Evolutionary conservation across 1,284 basidiomycete genomes (phyloP).

Genomic region (Cryptococcus sp.): DNA sequence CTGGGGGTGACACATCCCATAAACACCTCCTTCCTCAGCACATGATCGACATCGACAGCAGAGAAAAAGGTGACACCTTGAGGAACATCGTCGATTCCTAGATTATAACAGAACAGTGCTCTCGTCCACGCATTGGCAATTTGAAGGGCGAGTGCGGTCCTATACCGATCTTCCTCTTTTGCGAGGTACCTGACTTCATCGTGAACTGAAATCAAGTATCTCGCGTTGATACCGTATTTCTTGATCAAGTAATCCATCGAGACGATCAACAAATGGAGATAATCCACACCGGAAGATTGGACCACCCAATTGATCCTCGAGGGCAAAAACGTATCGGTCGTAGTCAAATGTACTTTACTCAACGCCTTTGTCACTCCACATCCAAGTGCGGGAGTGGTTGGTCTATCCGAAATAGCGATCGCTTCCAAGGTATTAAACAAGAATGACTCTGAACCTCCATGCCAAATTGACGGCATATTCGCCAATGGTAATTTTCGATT

Average conservation of each 20-base stretch:
- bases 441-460: conserved; percentile 91
- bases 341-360: conserved; percentile 75
- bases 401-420: conserved; percentile 81
- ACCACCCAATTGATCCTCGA: conserved; percentile 99
- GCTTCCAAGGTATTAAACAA: conserved; percentile 99
- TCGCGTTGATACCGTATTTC: conserved; percentile 79
- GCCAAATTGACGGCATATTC: conserved; percentile 74
- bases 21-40: conserved; percentile 92
- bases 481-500: conserved; percentile 17
- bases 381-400: conserved; percentile 86
- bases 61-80: conserved; percentile 96
- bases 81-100: conserved; percentile 94
- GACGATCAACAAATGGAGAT: conserved; percentile 92
- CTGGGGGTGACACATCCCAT: conserved; percentile 94
- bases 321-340: conserved; percentile 74
- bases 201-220: conserved; percentile 95
- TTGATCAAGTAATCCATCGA: conserved; percentile 85
- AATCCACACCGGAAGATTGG: conserved; percentile 96
- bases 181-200: conserved; percentile 95
- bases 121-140: conserved; percentile 96
- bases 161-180: conserved; percentile 78
- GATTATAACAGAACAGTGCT: conserved; percentile 81
- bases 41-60: conserved; percentile 86
- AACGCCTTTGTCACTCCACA: conserved; percentile 92
- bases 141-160: conserved; percentile 87